These are phyloP conservation scores for Iris macrosiphon DNA, from an alignment of 106 monocot genomes.

Conservation along the genomic window DNA sequence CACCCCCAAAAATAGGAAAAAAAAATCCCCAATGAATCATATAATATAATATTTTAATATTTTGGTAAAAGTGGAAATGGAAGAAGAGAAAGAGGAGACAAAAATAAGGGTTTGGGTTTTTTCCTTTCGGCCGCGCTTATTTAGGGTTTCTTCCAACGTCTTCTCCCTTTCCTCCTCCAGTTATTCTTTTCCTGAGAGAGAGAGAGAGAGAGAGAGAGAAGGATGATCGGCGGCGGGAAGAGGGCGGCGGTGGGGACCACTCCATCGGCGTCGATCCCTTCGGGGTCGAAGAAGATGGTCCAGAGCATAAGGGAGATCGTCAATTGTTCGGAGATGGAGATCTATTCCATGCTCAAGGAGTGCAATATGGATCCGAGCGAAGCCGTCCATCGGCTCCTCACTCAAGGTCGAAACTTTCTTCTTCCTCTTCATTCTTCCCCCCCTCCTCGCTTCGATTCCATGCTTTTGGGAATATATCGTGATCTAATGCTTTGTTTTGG, in stretches of 20 bases:
- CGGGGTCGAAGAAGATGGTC: slow-evolving; percentile 11
- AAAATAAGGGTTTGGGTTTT: no score
- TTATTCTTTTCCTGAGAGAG: neutral
- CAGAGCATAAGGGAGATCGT: slow-evolving; percentile 14
- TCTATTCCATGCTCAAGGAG: slow-evolving; percentile 15
- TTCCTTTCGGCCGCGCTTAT: neutral
- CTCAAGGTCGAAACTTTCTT: neutral
- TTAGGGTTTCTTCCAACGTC: neutral
- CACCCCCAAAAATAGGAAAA: no score
- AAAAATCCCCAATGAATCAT: no score
- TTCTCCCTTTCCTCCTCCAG: neutral
- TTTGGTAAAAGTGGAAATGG: no score
- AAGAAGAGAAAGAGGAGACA: no score
- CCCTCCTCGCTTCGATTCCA: no score
- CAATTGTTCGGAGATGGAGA: slow-evolving; percentile 9
- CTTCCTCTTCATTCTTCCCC: no score
- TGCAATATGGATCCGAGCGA: slow-evolving; percentile 16
- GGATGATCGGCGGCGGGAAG: slow-evolving; percentile 1
- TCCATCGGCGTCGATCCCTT: neutral
- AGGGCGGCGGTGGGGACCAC: neutral
- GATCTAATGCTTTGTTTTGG: no score
- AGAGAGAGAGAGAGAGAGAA: neutral
- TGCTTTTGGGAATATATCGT: no score
- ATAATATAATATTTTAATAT: no score
- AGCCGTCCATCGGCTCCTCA: slow-evolving; percentile 9